These are phyloP conservation scores for Parsonsia alboflavescens DNA, from an alignment of 257 asterid genomes.

Conservation along the genomic window DNA sequence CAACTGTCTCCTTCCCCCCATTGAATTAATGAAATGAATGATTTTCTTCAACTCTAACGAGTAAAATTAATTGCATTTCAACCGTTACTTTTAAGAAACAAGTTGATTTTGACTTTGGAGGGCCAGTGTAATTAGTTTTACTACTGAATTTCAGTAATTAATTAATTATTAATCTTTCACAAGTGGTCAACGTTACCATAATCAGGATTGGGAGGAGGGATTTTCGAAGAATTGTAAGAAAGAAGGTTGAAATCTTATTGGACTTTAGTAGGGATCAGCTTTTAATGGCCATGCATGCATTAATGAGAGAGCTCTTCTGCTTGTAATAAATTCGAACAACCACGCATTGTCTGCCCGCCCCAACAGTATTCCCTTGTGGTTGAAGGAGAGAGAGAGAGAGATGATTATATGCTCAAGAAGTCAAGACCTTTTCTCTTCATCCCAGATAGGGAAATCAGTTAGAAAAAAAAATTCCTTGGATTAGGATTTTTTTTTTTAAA, in stretches of 20 bases:
- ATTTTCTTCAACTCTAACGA: constrained; percentile 5
- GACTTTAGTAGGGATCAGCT: background rate
- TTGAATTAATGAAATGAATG: constrained; percentile 6
- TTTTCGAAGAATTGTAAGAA: background rate
- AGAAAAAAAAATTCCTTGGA: background rate
- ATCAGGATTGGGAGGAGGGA: constrained; percentile 1
- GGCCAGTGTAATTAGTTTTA: background rate
- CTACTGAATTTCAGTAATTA: background rate
- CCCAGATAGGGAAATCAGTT: background rate
- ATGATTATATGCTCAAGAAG: too few species aligned
- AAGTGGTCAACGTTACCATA: background rate
- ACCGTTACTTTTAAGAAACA: constrained; percentile 1
- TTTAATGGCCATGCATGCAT: constrained; percentile 5
- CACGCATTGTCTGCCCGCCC: constrained; percentile 4
- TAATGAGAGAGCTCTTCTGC: background rate
- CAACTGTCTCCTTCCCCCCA: constrained; percentile 15
- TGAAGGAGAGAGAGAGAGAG: too few species aligned
- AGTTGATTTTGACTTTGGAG: background rate
- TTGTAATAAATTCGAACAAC: constrained; percentile 12
- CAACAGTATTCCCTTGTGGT: background rate
- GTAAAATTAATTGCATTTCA: constrained; percentile 15
- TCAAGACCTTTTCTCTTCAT: background rate
- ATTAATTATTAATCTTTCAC: background rate
- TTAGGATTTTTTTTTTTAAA: too few species aligned
- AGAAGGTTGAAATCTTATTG: background rate